These are phyloP conservation scores for Stylonectria norvegica DNA, from an alignment of 2,329 filamentous ascomycete genomes.

Conservation along the genomic window DNA sequence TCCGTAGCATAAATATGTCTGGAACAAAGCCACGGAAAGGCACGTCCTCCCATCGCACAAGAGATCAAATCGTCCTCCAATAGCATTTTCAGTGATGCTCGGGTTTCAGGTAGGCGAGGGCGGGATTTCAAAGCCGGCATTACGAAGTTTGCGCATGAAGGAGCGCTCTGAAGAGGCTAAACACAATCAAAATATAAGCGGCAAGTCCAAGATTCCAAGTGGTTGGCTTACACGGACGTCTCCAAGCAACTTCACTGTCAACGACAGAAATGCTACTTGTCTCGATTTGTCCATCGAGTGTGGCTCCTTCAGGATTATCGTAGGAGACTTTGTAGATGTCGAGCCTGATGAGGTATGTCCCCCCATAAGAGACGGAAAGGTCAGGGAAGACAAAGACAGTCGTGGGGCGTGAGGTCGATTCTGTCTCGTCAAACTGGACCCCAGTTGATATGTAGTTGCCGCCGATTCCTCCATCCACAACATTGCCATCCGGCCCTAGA, in stretches of 20 bases:
- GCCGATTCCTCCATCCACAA: slow-evolving; percentile 18
- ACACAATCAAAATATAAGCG: background rate
- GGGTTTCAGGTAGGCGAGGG: slow-evolving; percentile 2
- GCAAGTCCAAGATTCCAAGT: background rate
- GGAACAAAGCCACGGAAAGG: too few relatives aligned
- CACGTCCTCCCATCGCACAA: too few relatives aligned
- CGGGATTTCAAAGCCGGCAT: slow-evolving; percentile 1
- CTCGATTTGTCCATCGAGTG: slow-evolving; percentile 14
- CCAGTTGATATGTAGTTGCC: slow-evolving; percentile 20
- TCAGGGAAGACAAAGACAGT: slow-evolving; percentile 26
- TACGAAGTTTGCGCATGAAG: slow-evolving; percentile 4
- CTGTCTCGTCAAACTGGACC: slow-evolving; percentile 5
- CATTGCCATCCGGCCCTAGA: slow-evolving; percentile 12
- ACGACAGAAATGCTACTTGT: slow-evolving; percentile 14
- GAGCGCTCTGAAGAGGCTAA: slow-evolving; percentile 9
- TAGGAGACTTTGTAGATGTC: slow-evolving; percentile 26
- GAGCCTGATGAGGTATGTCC: slow-evolving; percentile 26
- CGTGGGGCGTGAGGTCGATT: slow-evolving; percentile 5
- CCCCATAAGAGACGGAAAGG: slow-evolving; percentile 20
- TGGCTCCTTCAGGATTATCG: slow-evolving; percentile 9
- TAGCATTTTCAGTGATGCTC: too few relatives aligned
- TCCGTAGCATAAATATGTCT: too few relatives aligned
- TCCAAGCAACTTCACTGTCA: slow-evolving; percentile 5
- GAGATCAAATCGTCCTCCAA: too few relatives aligned
- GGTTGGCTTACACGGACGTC: slow-evolving; percentile 7